Conservation (phyloP, 2,329 filamentous ascomycete species). For the Exophiala viscosa region DNA sequence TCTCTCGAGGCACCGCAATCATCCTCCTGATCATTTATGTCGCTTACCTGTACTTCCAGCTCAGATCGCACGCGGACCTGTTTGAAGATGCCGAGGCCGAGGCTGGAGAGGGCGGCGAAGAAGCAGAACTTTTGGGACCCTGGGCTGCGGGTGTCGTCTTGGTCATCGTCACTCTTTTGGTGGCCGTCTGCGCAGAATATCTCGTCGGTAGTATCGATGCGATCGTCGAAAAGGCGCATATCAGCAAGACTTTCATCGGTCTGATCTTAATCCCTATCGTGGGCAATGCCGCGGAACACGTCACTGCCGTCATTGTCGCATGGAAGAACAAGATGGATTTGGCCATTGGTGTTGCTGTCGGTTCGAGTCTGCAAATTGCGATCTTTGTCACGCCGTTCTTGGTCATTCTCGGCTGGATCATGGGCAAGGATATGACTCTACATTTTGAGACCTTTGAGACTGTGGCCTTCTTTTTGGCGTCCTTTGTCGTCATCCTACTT, state of each 20-base stretch:
- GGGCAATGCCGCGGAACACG: constrained; percentile 75
- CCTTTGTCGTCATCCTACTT: constrained; percentile 68
- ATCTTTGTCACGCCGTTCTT: constrained; percentile 76
- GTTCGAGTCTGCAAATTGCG: constrained; percentile 78
- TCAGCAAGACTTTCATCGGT: constrained; percentile 79
- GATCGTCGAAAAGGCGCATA: constrained; percentile 64
- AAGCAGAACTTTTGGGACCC: constrained; percentile 56
- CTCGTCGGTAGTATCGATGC: constrained; percentile 72
- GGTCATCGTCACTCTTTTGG: constrained; percentile 65
- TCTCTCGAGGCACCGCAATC: constrained; percentile 72
- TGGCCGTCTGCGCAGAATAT: constrained; percentile 72
- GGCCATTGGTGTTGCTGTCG: constrained; percentile 76
- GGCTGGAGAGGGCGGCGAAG: constrained; percentile 28
- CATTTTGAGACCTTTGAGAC: constrained; percentile 80
- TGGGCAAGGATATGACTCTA: constrained; percentile 68
- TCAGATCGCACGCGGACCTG: constrained; percentile 68
- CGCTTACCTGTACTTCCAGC: constrained; percentile 74
- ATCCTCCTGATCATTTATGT: constrained; percentile 72
- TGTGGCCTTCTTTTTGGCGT: constrained; percentile 70
- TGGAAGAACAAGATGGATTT: constrained; percentile 65
- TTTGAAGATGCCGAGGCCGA: constrained; percentile 55
- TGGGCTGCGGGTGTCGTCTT: constrained; percentile 63
- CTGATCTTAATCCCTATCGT: constrained; percentile 75
- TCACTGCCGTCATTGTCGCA: constrained; percentile 75
- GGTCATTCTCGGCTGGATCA: constrained; percentile 76